Conservation (phyloP, 257 asterid genomes). For the Thymus mandschuricus region DNA sequence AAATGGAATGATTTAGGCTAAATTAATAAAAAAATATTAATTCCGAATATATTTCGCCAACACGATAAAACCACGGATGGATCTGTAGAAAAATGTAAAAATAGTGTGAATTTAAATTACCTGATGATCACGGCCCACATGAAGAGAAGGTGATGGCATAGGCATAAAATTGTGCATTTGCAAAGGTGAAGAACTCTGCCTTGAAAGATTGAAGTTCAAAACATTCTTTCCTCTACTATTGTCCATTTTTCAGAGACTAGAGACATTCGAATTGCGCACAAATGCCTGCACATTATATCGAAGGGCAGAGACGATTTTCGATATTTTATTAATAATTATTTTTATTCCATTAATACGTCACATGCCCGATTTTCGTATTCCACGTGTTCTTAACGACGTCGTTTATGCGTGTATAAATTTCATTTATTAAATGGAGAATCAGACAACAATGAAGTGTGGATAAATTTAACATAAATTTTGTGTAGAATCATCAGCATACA, state of each 20-base stretch:
- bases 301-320: neutral
- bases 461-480: neutral
- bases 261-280: neutral
- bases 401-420: too few relatives aligned
- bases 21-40: neutral
- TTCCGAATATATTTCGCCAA: too few relatives aligned
- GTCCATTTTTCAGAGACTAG: neutral
- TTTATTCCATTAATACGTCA: neutral
- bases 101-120: conserved; percentile 12
- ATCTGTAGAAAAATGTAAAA: too few relatives aligned
- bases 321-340: neutral
- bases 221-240: conserved; percentile 1
- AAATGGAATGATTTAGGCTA: neutral
- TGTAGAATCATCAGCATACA: conserved; percentile 23
- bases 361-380: neutral
- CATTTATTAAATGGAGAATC: too few relatives aligned
- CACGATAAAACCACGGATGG: neutral
- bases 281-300: neutral
- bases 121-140: conserved; percentile 31
- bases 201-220: conserved; percentile 21
- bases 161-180: conserved; percentile 35
- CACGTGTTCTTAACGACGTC: neutral
- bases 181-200: conserved; percentile 12
- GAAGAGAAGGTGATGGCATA: neutral
- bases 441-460: neutral